These are phyloP conservation scores for Chamaecrista fasciculata DNA, from an alignment of 306 rosid species.

Conservation along the genomic window DNA sequence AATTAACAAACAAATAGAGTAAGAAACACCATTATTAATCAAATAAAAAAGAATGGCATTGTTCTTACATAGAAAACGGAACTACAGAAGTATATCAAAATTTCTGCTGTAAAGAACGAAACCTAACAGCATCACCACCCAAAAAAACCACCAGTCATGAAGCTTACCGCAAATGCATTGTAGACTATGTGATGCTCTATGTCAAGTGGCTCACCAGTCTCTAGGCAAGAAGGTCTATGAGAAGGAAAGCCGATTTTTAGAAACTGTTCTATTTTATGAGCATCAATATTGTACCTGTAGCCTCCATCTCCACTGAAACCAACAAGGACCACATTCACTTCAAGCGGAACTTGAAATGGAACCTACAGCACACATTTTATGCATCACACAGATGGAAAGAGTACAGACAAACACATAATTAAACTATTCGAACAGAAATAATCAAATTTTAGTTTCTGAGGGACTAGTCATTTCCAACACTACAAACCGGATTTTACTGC, in stretches of 20 bases:
- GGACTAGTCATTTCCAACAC: neutral
- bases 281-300: constrained; percentile 60
- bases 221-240: constrained; percentile 85
- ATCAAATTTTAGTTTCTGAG: neutral
- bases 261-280: constrained; percentile 70
- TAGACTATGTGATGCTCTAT: constrained; percentile 82
- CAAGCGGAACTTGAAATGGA: constrained; percentile 94
- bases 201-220: constrained; percentile 88
- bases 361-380: constrained; percentile 45
- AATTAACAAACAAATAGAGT: constrained; percentile 2
- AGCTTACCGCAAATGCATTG: constrained; percentile 73
- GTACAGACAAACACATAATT: neutral
- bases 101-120: neutral
- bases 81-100: neutral
- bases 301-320: constrained; percentile 89
- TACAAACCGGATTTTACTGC: neutral
- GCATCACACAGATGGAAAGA: neutral
- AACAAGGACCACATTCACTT: constrained; percentile 82
- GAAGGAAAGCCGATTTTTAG: constrained; percentile 70
- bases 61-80: neutral
- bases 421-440: neutral
- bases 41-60: neutral
- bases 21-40: neutral
- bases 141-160: neutral
- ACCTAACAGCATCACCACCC: neutral